phyloP scores from a whole-genome alignment of 768 basidiomycete species.

The Boletus vermiculosoides region DNA sequence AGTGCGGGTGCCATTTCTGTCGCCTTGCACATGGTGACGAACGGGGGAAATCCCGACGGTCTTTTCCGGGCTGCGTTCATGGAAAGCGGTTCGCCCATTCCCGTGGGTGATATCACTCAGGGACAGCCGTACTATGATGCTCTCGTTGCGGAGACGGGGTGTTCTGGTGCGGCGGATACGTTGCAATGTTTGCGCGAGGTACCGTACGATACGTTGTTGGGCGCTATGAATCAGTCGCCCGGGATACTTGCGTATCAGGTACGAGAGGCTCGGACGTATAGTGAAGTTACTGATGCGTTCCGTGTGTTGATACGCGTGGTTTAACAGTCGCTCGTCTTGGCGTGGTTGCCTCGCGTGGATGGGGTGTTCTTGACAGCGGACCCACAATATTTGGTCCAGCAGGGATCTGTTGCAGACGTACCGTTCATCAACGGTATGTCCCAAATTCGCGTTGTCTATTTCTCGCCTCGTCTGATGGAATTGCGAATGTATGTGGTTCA shows the following conservation, averaged over 20 bases:
- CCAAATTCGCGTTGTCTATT: not conserved
- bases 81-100: constrained; percentile 41
- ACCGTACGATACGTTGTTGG: constrained; percentile 30
- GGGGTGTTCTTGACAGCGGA: constrained; percentile 37
- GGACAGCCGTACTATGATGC: constrained; percentile 32
- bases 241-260: constrained; percentile 35
- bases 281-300: not conserved
- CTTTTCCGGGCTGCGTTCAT: constrained; percentile 35
- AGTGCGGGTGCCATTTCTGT: constrained; percentile 40
- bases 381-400: constrained; percentile 32
- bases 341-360: constrained; percentile 41
- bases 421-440: constrained; percentile 10
- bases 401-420: constrained; percentile 35
- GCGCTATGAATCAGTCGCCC: constrained; percentile 35
- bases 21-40: constrained; percentile 30
- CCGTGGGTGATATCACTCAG: constrained; percentile 16
- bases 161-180: constrained; percentile 26
- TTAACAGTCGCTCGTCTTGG: constrained; percentile 26
- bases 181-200: constrained; percentile 35
- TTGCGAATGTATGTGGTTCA: not conserved
- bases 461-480: not conserved
- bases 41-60: constrained; percentile 22
- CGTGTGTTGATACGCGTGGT: not conserved
- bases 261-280: not conserved
- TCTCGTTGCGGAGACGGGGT: constrained; percentile 31